Percentiles rank a stretch among this genome's conserved stretches.
Conservation (phyloP, 2,329 filamentous ascomycete species). For the Colletotrichum sp. region DNA sequence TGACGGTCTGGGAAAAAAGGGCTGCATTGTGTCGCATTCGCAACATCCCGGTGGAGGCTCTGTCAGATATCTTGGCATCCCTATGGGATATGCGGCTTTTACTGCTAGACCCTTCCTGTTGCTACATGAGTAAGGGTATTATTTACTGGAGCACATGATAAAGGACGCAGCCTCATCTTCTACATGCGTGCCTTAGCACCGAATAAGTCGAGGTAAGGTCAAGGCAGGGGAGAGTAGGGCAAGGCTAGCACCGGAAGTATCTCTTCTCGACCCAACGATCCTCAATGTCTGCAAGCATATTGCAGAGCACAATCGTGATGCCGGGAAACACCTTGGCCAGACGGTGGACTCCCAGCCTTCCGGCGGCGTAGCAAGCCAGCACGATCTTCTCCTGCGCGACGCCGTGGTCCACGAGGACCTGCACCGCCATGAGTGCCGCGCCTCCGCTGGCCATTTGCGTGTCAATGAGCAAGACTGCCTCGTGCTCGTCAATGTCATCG, state of each 20-base stretch:
- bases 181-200: background rate
- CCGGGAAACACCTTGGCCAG: conserved; percentile 88
- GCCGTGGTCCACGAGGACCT: conserved; percentile 94
- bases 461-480: conserved; percentile 85
- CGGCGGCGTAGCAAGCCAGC: conserved; percentile 91
- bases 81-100: background rate
- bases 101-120: background rate
- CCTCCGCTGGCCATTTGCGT: conserved; percentile 95
- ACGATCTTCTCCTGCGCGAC: conserved; percentile 85
- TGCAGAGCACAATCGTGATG: conserved; percentile 84
- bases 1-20: background rate
- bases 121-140: background rate
- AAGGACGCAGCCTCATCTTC: background rate
- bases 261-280: conserved; percentile 88
- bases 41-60: background rate
- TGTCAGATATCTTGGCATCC: background rate
- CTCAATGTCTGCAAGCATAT: conserved; percentile 81
- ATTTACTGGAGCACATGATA: background rate
- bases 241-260: conserved; percentile 80
- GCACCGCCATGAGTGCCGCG: conserved; percentile 87
- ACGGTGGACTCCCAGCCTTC: conserved; percentile 81
- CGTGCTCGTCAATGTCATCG: conserved; percentile 73
- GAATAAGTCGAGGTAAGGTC: background rate
- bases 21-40: background rate
- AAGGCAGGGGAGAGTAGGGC: background rate